These are phyloP conservation scores for Backusella australiensis DNA, from an alignment of 192 early-diverging fungal species.

Conservation along the genomic window DNA sequence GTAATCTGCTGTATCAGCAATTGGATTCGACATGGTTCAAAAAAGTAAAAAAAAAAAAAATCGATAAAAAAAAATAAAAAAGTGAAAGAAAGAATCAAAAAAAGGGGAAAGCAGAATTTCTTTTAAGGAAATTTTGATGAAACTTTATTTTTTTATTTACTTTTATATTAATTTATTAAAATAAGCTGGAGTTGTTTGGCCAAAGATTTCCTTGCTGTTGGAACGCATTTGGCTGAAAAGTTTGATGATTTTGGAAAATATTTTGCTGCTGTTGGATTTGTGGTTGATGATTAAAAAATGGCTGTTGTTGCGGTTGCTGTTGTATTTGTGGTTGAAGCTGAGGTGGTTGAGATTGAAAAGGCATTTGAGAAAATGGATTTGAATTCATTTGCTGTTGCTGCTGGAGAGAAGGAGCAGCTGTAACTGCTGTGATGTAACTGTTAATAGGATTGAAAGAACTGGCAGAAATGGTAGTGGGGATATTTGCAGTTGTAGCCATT, in stretches of 20 bases:
- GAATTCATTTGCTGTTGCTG: constrained; percentile 16
- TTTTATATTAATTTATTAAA: neutral
- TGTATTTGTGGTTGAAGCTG: constrained; percentile 3
- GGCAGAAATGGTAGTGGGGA: neutral
- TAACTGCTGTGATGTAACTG: neutral
- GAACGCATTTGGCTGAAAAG: neutral
- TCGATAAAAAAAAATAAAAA: neutral
- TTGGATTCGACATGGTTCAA: constrained; percentile 30
- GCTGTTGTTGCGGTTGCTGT: constrained; percentile 31
- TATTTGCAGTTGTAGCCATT: neutral
- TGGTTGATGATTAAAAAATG: neutral
- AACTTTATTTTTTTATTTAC: neutral
- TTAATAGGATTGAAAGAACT: neutral
- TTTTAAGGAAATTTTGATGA: neutral
- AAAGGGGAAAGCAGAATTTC: neutral
- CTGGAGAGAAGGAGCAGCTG: neutral
- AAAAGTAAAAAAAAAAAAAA: neutral
- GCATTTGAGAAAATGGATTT: constrained; percentile 11
- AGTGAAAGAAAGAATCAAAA: neutral
- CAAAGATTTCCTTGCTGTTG: constrained; percentile 1
- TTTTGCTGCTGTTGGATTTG: constrained; percentile 35
- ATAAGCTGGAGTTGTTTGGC: neutral
- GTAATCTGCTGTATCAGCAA: constrained; percentile 28
- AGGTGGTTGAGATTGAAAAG: constrained; percentile 29
- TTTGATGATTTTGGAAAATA: constrained; percentile 24